Evolutionary conservation across 73 alveolate genomes (phyloP).

Genomic region (Tetrahymena elliotti): DNA sequence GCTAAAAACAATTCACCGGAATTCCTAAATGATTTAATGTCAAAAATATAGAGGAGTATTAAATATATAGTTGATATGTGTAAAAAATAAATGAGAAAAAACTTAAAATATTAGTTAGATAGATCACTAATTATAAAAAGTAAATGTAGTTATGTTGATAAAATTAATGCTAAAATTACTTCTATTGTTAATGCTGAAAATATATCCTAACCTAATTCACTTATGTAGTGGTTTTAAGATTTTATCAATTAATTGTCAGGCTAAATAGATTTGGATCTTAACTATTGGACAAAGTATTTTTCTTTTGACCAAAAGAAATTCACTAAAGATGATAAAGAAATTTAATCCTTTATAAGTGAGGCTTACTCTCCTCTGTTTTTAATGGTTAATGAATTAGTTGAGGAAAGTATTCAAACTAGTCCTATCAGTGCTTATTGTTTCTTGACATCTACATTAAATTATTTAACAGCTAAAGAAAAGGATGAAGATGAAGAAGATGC

Average conservation of each 20-base stretch:
- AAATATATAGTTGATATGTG: neutral
- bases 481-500: neutral
- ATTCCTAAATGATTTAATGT: neutral
- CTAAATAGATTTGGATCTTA: neutral
- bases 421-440: neutral
- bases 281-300: neutral
- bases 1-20: neutral
- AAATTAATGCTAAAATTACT: neutral
- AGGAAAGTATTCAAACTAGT: neutral
- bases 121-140: neutral
- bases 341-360: neutral
- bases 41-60: neutral
- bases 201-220: neutral
- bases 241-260: neutral
- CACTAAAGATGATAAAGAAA: neutral
- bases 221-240: neutral
- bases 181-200: neutral
- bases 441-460: neutral
- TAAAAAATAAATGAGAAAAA: neutral
- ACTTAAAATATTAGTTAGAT: neutral
- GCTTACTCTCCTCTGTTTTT: neutral
- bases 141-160: neutral
- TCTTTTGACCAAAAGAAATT: neutral
- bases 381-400: neutral
- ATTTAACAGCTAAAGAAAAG: neutral